Conservation (phyloP, 257 asterid species). For the Rhazya stricta region DNA sequence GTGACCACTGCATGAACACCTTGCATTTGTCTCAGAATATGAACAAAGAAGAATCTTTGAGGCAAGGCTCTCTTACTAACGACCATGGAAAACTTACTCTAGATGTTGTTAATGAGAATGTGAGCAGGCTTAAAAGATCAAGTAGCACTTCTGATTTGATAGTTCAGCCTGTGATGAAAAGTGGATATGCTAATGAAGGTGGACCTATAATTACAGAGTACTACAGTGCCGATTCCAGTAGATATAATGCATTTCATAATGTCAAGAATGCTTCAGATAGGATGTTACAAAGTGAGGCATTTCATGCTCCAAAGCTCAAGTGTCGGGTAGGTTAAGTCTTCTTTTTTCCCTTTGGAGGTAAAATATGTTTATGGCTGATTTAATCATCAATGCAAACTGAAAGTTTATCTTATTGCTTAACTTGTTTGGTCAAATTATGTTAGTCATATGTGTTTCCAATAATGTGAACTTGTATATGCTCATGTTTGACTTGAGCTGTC, state of each 20-base stretch:
- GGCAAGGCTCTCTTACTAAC: constrained; percentile 28
- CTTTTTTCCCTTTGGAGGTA: constrained; percentile 17
- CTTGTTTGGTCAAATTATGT: background rate
- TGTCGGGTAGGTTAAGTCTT: constrained; percentile 63
- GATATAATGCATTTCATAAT: constrained; percentile 32
- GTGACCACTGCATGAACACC: constrained; percentile 34
- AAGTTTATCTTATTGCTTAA: background rate
- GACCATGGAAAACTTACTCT: constrained; percentile 19
- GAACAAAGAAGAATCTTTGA: constrained; percentile 26
- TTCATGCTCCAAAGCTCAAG: constrained; percentile 62
- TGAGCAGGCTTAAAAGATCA: constrained; percentile 72
- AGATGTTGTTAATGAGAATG: constrained; percentile 38
- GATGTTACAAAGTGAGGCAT: constrained; percentile 53
- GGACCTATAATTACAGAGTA: constrained; percentile 68
- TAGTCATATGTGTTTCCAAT: background rate
- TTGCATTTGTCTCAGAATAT: constrained; percentile 37
- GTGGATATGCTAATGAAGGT: constrained; percentile 34
- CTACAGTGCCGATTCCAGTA: constrained; percentile 51
- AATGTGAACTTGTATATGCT: constrained; percentile 5
- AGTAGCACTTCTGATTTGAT: constrained; percentile 80
- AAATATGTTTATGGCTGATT: background rate
- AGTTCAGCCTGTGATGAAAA: constrained; percentile 5
- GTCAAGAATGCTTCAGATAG: constrained; percentile 56
- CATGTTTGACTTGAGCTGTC: constrained; percentile 5
- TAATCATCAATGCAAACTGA: constrained; percentile 1